Evolutionary conservation across 176 grass and related monocot genomes (phyloP), one percentile per base, ranked within the genome.

Genomic region (Poa annua): DNA sequence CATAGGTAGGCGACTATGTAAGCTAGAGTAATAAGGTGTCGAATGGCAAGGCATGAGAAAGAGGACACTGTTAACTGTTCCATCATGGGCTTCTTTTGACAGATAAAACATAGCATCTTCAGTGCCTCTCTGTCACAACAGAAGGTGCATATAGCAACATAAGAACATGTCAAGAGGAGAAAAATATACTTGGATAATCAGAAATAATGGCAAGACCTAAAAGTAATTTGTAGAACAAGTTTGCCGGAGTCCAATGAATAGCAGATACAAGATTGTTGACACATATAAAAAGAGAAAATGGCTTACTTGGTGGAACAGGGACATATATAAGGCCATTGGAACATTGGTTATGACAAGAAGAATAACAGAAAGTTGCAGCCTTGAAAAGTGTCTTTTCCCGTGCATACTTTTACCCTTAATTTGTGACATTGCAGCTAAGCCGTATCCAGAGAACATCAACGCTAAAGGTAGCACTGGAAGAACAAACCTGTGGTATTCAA

Each of bases 31-130:
- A 87, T 98, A 95, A 78, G 95, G 95, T 78, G 92, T 98, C 7
- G 95, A 98, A 55, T 98, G 95, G 83, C 95, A 98, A 54, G 92
- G 90, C 92, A 98, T 95, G 80, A 93, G 95, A 84, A 98, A 98
- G 81, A 98, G 79, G 77, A 95, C 76, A 61, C 87, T 83, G 61
- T 85, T 89, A 35, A 98, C 90, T 80, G 81, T 84, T 83, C 85
- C 86, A 84, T 83, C 35, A 65, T 82, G 82, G 56, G 90, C 92
- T 83, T 98, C 88, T 87, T 88, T 93, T 77, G 90, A 93, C 11
- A 95, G 80, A 81, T 98, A 91, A 85, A 84, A 72, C 92, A 91
- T 91, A 76, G 88, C 92, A 69, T 98, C 95, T 90, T 98, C 95
- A 7, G 90, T 93, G 88, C 95, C 95, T 88, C 95, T 91, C 92